Conservation (phyloP, 2,329 filamentous ascomycete genomes). For the Acrocalymma vagum region DNA sequence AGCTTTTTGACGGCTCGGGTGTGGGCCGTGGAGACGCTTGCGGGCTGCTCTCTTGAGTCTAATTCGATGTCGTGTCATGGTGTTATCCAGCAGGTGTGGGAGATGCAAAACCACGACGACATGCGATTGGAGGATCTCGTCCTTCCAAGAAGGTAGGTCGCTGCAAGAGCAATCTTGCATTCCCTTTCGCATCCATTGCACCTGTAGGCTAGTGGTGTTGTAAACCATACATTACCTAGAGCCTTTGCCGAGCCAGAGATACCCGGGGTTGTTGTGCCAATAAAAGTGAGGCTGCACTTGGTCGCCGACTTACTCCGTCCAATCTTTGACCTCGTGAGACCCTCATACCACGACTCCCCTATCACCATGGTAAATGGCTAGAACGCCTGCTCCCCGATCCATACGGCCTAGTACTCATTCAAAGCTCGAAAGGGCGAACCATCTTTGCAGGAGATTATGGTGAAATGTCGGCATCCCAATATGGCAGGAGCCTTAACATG, state of each 20-base stretch:
- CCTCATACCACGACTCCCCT: conserved; percentile 11
- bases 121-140: no score
- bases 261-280: conserved; percentile 26
- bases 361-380: no score
- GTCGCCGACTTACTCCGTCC: conserved; percentile 31
- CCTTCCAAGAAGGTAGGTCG: no score
- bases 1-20: conserved; percentile 6
- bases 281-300: conserved; percentile 31
- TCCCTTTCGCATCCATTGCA: conserved; percentile 19
- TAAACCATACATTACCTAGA: no score
- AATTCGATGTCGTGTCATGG: conserved; percentile 16
- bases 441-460: no score
- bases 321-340: conserved; percentile 20
- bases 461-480: no score
- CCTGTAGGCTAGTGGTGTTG: no score
- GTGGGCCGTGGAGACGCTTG: conserved; percentile 8
- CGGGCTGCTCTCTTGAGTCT: conserved; percentile 13
- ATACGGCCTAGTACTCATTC: no score
- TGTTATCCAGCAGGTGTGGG: conserved; percentile 6
- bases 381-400: no score
- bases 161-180: conserved; percentile 18
- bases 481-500: no score
- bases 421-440: no score
- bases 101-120: neutral
- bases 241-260: no score